Evolutionary conservation across 2,329 filamentous ascomycete species (phyloP), one percentile per base, ranked within the genome.

Genomic region (Pyrenophora graminea): DNA sequence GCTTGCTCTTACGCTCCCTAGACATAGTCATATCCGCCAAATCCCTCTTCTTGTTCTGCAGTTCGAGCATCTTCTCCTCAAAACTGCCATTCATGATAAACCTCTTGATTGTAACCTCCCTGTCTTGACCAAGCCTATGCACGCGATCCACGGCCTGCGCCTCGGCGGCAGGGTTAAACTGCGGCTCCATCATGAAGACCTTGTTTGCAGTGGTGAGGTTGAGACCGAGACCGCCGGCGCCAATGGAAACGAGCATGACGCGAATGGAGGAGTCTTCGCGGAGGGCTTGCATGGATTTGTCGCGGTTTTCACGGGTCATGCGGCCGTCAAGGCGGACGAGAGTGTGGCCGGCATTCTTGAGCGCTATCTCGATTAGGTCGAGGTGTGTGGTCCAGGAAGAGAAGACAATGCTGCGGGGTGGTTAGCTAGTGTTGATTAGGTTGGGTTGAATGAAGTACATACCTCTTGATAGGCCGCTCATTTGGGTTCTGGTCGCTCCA

Each of bases 171-270:
- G 94, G 94, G 67, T 99, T 99, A 77, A 93, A 99, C 69, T 97
- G 92, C 4, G 94, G 94, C 71, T 99, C 94, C 93, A 99, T 97
- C 64, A 97, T 89, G 71, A 94, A 97, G 12, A 95, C 93, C 48
- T 84, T 88, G 69, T 86, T 94, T 27, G 88, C 93, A 0, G 89
- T 81, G 0, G 92, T 97, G 47, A 97, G 78, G 68, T 97, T 97
- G 33, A 97, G 85, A 12, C 93, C 93, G 13, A 97, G 83, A 15
- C 94, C 93, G 58, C 93, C 94, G 0, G 93, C 93, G 68, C 87
- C 91, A 73, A 97, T 95, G 8, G 91, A 96, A 12, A 96, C 91
- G 8, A 97, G 83, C 43, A 97, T 91, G 45, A 96, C 87, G 27
- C 86, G 85, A 31, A 96, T 82, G 1, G 72, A 75, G 3, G 83